A percentile compares a stretch with the other conserved stretches of the same genome.
phyloP scores from a whole-genome alignment of 2,329 filamentous ascomycete genomes.

The Tolypocladium guangdongense region DNA sequence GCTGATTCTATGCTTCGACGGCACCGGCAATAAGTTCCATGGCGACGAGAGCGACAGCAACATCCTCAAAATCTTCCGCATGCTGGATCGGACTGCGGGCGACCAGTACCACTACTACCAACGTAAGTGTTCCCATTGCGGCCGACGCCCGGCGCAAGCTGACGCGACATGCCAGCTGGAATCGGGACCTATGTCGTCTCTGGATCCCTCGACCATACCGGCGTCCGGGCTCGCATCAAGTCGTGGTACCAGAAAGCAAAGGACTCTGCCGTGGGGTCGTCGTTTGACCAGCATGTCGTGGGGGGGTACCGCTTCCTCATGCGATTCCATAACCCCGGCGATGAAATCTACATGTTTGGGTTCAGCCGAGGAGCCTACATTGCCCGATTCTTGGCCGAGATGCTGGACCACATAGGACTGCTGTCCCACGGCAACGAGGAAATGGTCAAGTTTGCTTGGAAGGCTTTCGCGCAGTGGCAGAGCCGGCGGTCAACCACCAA shows the following conservation, averaged over 20 bases:
- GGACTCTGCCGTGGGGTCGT: constrained; percentile 69
- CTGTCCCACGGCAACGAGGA: constrained; percentile 77
- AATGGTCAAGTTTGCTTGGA: constrained; percentile 77
- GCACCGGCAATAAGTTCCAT: constrained; percentile 53
- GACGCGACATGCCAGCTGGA: constrained; percentile 33
- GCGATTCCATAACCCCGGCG: constrained; percentile 55
- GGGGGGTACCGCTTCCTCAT: constrained; percentile 73
- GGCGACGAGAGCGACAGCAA: constrained; percentile 54
- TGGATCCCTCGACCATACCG: constrained; percentile 45
- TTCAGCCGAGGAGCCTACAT: constrained; percentile 66
- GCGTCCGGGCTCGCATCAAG: constrained; percentile 42
- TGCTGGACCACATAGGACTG: constrained; percentile 74
- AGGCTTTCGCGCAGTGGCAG: constrained; percentile 66
- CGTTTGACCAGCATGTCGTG: constrained; percentile 74
- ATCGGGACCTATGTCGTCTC: constrained; percentile 65
- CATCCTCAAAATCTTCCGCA: constrained; percentile 60
- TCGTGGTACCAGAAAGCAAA: constrained; percentile 64
- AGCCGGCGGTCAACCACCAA: constrained; percentile 38
- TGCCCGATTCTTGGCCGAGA: constrained; percentile 67
- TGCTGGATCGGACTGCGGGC: constrained; percentile 51
- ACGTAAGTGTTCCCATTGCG: constrained; percentile 27
- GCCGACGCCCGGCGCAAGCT: neutral
- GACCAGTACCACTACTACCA: constrained; percentile 57
- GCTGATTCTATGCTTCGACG: constrained; percentile 51
- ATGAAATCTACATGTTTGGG: constrained; percentile 62